Evolutionary conservation across 768 basidiomycete genomes (phyloP), one percentile per base, ranked within the genome.

Genomic region (Phallus indusiatus): DNA sequence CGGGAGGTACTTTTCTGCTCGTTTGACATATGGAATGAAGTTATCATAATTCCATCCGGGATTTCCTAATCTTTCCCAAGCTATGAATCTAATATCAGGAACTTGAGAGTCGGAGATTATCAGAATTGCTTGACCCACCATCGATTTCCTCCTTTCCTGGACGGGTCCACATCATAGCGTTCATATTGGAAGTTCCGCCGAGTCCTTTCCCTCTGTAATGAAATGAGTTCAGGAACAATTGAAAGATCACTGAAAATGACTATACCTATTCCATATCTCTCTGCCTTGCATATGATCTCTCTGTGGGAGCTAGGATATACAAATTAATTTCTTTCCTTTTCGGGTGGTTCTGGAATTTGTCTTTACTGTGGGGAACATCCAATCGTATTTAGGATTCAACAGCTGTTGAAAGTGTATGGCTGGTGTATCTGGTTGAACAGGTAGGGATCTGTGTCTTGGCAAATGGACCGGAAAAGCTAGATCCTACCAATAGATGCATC

Each of bases 11-110:
- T 64, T 74, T 63, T 75, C 74, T 6, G 69, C 64, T 53, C 69
- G 72, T 60, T 67, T 68, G 4, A 69, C 71, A 60, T 76, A 76
- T 52, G 73, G 72, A 10, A 68, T 55, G 55, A 71, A 76, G 20
- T 74, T 71, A 0, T 70, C 64, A 77, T 77, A 82, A 62, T 79
- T 80, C 80, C 81, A 83, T 6, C 80, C 80, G 0, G 72, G 70
- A 59, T 81, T 81, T 5, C 81, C 81, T 17, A 83, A 69, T 54
- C 70, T 69, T 63, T 81, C 80, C 52, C 48, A 12, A 21, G 49
- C 69, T 42, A 73, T 69, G n/a, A 73, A 59, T 35, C 74, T 73
- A 20, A 63, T 66, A 1, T 47, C 57, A 28, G 68, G 66, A 6
- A 72, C 22, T 64, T 62, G 5, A 52, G 67, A 66, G 66, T 37